phyloP scores from a whole-genome alignment of 2,329 filamentous ascomycete species.

The Xylaria hypoxylon region DNA sequence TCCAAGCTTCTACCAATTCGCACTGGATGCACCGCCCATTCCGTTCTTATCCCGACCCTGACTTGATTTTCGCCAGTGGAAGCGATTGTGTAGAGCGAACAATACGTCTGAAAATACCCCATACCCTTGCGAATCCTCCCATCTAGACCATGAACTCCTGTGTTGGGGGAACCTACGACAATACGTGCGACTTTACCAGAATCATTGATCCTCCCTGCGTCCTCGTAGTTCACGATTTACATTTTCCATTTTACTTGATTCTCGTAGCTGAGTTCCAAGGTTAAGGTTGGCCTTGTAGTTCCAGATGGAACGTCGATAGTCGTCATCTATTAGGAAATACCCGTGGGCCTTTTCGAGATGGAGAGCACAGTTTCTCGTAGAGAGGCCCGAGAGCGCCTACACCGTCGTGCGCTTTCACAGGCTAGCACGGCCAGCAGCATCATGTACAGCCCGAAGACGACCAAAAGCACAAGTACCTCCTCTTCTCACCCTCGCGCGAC shows the following conservation, averaged over 20 bases:
- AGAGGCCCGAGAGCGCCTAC: constrained; percentile 46
- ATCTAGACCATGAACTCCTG: constrained; percentile 20
- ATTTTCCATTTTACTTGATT: constrained; percentile 3
- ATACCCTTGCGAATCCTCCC: constrained; percentile 6
- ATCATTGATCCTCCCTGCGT: constrained; percentile 26
- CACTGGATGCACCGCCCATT: not conserved
- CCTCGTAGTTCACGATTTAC: constrained; percentile 15
- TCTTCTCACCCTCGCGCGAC: constrained; percentile 55
- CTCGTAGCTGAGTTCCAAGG: constrained; percentile 33
- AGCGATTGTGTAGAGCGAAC: constrained; percentile 28
- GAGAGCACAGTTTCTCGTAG: constrained; percentile 41
- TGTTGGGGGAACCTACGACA: constrained; percentile 15
- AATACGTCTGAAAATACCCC: not conserved
- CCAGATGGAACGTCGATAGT: constrained; percentile 33
- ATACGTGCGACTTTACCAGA: constrained; percentile 20
- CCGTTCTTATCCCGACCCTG: not conserved
- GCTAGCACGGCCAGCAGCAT: constrained; percentile 56
- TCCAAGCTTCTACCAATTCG: constrained; percentile 19
- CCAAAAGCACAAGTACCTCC: constrained; percentile 58
- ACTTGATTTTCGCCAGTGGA: constrained; percentile 15
- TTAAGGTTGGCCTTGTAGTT: constrained; percentile 29
- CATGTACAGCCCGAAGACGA: constrained; percentile 56
- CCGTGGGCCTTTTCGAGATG: constrained; percentile 39
- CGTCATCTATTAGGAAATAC: constrained; percentile 2
- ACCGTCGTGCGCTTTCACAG: constrained; percentile 60